Base-by-base conservation (phyloP, 225 moss, liverwort and hornwort genomes). In the Neckera pumila region DNA sequence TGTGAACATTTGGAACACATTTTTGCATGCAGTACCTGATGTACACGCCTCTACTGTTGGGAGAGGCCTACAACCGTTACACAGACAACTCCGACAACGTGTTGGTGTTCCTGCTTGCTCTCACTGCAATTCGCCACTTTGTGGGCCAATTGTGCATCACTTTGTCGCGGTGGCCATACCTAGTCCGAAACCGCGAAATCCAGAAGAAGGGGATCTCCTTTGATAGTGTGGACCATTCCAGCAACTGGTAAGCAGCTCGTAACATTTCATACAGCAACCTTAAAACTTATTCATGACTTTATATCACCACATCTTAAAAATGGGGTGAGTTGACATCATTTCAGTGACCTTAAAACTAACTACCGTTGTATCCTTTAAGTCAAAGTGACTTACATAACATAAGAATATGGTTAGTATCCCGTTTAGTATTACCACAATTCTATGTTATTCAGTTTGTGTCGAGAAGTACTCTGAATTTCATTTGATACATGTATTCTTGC, bases 141-240 rank as follows among this genome's bases (percentile, higher is more conserved):
- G 53, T 82, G 10, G 93, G 87, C 11, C 96, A 96, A 83, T 22
- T 90, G 31, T 91, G 95, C 91, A 89, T 93, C 81, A 89, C 90
- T 42, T 85, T 93, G 69, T 96, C 96, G 34, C 92, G 97, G 21
- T 92, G 95, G 86, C 93, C 91, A 9, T 90, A 86, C 56, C 85
- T 96, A 34, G 76, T 86, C 21, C 76, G 89, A 51, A 93, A 92
- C 78, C 71, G 92, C 71, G 89, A 98, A 73, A 94, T 96, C 51
- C 91, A 91, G 86, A 93, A 84, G 43, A 90, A 88, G 71, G 95
- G 97, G 3, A 20, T 96, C 87, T 90, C 91, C 3, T 98, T 96
- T 10, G 95, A 96, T 62, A 89, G 91, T 54, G 92, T 96, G 40
- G 97, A 98, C 76, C 90, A 93, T 72, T 96, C 93, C 59, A 91